Evolutionary conservation across 371 early-diverging fungal genomes (phyloP).

Genomic region (Apophysomyces elegans): DNA sequence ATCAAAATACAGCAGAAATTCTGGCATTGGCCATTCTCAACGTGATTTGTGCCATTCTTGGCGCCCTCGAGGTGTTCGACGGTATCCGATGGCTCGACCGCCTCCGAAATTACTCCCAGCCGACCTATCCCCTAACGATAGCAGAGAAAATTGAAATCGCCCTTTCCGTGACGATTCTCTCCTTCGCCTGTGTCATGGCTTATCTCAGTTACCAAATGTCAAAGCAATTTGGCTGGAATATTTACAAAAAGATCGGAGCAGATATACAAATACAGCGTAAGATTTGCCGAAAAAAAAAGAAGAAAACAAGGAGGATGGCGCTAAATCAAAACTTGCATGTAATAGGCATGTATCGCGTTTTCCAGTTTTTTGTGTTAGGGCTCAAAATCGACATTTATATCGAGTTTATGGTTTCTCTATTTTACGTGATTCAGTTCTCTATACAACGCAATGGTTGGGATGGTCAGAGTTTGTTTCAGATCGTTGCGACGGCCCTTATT

Average conservation of each 20-base stretch:
- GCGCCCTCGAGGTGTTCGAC: constrained; percentile 40
- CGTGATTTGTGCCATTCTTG: constrained; percentile 36
- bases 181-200: constrained; percentile 33
- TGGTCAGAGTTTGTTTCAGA: constrained; percentile 39
- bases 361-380: constrained; percentile 40
- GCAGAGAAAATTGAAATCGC: constrained; percentile 40
- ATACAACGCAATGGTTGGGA: constrained; percentile 14
- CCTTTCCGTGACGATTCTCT: constrained; percentile 26
- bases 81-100: constrained; percentile 32
- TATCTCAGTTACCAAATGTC: constrained; percentile 43
- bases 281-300: background rate
- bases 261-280: constrained; percentile 81
- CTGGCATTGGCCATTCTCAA: constrained; percentile 37
- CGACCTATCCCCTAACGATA: constrained; percentile 19
- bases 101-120: constrained; percentile 15
- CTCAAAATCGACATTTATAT: constrained; percentile 44
- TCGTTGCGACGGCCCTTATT: constrained; percentile 41
- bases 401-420: constrained; percentile 41
- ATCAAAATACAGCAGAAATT: constrained; percentile 30
- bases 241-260: constrained; percentile 92
- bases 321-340: background rate
- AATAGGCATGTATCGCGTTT: constrained; percentile 39
- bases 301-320: background rate
- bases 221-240: constrained; percentile 74
- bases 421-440: constrained; percentile 38